Evolutionary conservation across 768 basidiomycete species (phyloP).

Genomic region (Ramaria sp.): DNA sequence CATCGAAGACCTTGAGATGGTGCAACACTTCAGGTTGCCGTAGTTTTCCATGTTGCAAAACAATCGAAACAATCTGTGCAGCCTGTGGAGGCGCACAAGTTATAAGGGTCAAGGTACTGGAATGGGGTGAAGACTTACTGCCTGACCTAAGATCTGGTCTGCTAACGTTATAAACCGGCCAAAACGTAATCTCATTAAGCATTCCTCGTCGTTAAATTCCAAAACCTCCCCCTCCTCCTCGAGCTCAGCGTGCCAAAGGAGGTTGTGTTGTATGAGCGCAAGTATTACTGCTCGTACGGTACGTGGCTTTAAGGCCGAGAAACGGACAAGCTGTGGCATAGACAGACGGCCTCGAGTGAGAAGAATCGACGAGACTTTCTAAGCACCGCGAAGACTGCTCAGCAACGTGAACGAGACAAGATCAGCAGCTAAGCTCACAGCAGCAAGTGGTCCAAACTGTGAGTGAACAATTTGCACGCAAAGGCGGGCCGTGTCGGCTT

Average conservation of each 20-base stretch:
- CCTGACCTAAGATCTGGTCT: conserved; percentile 54
- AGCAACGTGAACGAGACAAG: not conserved
- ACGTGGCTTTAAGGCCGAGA: conserved; percentile 55
- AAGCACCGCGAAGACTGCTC: not conserved
- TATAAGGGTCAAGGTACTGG: conserved; percentile 3
- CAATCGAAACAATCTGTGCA: conserved; percentile 59
- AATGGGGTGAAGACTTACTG: conserved; percentile 34
- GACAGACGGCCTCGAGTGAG: conserved; percentile 80
- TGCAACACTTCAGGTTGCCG: conserved; percentile 59
- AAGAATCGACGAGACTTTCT: conserved; percentile 67
- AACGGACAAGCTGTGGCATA: conserved; percentile 53
- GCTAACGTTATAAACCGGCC: conserved; percentile 73
- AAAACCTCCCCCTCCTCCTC: conserved; percentile 66
- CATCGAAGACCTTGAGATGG: conserved; percentile 37
- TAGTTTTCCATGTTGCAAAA: conserved; percentile 83
- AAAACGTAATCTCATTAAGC: conserved; percentile 71
- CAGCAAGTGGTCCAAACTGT: conserved; percentile 55
- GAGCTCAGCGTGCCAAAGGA: conserved; percentile 73
- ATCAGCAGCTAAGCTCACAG: conserved; percentile 33
- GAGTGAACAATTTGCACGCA: conserved; percentile 52
- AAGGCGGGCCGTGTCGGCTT: conserved; percentile 47
- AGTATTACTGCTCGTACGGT: conserved; percentile 61
- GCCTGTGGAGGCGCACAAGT: conserved; percentile 44
- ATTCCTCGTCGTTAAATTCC: conserved; percentile 78
- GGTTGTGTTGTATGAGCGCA: conserved; percentile 81